Conservation (phyloP, 352 stramenopile species). For the Globisporangium radiosum region DNA sequence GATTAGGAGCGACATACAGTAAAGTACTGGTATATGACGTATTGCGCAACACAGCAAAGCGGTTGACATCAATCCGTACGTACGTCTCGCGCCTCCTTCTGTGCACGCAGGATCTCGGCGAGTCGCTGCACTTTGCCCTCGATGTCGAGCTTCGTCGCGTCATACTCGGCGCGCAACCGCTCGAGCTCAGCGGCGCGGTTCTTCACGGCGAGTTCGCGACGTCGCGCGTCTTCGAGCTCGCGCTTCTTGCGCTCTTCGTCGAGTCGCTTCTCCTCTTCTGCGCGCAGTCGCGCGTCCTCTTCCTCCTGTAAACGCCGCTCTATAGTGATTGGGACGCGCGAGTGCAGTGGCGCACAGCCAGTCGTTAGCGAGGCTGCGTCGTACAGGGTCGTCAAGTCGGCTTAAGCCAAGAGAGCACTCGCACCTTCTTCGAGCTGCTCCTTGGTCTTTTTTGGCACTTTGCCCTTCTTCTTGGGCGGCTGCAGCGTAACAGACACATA, state of each 20-base stretch:
- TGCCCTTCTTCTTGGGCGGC: conserved; percentile 73
- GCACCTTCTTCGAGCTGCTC: conserved; percentile 70
- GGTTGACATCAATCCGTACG: conserved; percentile 1
- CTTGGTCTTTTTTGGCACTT: conserved; percentile 77
- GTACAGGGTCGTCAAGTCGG: no score
- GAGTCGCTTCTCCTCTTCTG: conserved; percentile 63
- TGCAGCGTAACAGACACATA: conserved; percentile 10
- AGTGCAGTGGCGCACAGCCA: neutral
- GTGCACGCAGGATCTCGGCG: conserved; percentile 42
- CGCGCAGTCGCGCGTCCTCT: conserved; percentile 45
- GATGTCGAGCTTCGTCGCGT: conserved; percentile 42
- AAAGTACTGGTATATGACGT: neutral
- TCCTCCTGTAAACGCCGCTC: conserved; percentile 68
- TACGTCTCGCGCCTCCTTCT: conserved; percentile 64
- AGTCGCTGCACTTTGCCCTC: conserved; percentile 56
- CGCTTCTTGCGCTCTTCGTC: conserved; percentile 59
- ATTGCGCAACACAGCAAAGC: neutral
- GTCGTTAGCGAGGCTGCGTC: neutral
- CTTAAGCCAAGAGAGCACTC: neutral
- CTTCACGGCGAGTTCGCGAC: conserved; percentile 54
- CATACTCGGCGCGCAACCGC: conserved; percentile 42
- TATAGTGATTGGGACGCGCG: conserved; percentile 5
- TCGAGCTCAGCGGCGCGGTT: conserved; percentile 63
- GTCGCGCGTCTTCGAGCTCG: conserved; percentile 50
- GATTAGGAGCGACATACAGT: neutral